Conservation (phyloP, 257 asterid species). For the Lithospermum erythrorhizon region DNA sequence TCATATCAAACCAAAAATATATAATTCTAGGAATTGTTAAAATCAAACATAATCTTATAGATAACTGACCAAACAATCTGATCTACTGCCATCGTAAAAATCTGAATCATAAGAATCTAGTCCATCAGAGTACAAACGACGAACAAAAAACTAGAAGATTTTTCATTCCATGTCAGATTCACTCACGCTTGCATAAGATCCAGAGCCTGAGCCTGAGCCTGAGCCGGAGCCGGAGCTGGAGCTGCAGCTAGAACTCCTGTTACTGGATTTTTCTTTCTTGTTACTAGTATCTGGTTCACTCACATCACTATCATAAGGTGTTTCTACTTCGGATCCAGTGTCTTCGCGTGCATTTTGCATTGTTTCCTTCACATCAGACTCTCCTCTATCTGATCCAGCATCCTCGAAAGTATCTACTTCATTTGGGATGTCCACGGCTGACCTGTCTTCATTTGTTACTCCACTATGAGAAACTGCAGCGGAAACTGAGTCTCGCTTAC, state of each 20-base stretch:
- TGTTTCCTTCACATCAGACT: background rate
- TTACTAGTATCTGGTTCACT: background rate
- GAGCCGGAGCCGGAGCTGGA: too few relatives aligned
- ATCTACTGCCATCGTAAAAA: too few relatives aligned
- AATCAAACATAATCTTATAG: too few relatives aligned
- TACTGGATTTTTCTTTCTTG: too few relatives aligned
- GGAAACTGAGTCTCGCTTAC: background rate
- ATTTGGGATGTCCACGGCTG: background rate
- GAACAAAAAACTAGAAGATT: too few relatives aligned
- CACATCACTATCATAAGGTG: background rate
- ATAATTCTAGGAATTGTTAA: conserved; percentile 4
- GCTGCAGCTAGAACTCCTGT: too few relatives aligned
- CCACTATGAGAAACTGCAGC: background rate
- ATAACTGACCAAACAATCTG: too few relatives aligned
- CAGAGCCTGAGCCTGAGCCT: too few relatives aligned
- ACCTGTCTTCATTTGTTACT: background rate
- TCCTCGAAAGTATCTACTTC: background rate
- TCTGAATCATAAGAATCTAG: background rate
- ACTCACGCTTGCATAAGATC: background rate
- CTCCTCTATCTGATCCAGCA: background rate
- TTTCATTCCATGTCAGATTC: background rate
- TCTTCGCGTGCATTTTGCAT: background rate
- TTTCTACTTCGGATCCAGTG: too few relatives aligned
- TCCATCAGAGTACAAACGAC: background rate
- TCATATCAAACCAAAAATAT: background rate